Conservation (phyloP, 495 filamentous ascomycete genomes). For the Ramalina peruviana region DNA sequence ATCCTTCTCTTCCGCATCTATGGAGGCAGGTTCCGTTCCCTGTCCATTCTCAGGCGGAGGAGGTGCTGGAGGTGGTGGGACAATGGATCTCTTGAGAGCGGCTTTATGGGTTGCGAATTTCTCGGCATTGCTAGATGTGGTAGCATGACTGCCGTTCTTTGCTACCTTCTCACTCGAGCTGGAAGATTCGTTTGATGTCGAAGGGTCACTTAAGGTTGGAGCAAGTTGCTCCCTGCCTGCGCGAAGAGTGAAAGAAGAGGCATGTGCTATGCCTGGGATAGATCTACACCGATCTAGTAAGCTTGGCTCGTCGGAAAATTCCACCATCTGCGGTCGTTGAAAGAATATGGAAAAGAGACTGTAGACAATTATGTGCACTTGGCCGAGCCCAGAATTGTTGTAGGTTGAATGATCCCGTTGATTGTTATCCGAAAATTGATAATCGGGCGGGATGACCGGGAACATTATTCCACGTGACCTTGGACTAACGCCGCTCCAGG, state of each 20-base stretch:
- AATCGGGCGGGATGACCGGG: no score
- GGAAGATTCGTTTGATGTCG: slow-evolving; percentile 12
- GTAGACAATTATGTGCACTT: not conserved
- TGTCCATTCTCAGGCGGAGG: slow-evolving; percentile 33
- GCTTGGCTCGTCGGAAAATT: slow-evolving; percentile 39
- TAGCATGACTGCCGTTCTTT: slow-evolving; percentile 4
- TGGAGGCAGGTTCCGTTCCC: slow-evolving; percentile 36
- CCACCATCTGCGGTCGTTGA: slow-evolving; percentile 43
- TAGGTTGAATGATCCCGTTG: no score
- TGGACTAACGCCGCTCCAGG: no score
- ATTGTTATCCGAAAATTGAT: no score
- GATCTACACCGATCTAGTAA: slow-evolving; percentile 45
- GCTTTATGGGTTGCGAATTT: slow-evolving; percentile 18
- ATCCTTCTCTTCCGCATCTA: slow-evolving; percentile 19
- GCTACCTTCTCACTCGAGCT: slow-evolving; percentile 2
- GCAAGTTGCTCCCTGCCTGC: slow-evolving; percentile 11
- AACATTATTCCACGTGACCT: no score
- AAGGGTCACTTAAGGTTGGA: slow-evolving; percentile 23
- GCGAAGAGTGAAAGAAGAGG: slow-evolving; percentile 27
- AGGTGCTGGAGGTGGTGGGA: slow-evolving; percentile 30
- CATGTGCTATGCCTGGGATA: slow-evolving; percentile 41
- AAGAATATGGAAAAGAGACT: not conserved
- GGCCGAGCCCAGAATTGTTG: no score
- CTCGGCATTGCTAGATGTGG: slow-evolving; percentile 6
- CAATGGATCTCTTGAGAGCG: slow-evolving; percentile 21